Percentiles rank a stretch among this genome's conserved stretches.
phyloP scores from a whole-genome alignment of 2,329 filamentous ascomycete species.

The Tolypocladium paradoxum region DNA sequence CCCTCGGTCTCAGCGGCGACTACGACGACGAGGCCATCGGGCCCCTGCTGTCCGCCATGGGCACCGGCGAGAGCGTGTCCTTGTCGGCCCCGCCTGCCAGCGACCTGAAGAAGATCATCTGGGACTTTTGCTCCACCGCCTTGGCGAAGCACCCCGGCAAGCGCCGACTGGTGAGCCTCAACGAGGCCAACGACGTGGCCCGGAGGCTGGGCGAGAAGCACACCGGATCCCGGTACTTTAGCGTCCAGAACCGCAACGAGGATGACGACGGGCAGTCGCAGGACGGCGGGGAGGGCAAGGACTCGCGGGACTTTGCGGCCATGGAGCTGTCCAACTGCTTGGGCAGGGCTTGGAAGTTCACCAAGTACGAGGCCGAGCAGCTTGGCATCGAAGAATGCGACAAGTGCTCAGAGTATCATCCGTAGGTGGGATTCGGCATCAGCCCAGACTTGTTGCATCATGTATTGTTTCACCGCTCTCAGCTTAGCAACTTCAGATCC shows the following conservation, averaged over 20 bases:
- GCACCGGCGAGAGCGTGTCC: constrained; percentile 8
- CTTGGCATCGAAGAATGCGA: constrained; percentile 5
- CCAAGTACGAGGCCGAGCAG: constrained; percentile 7
- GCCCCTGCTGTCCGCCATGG: constrained; percentile 16
- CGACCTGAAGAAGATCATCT: constrained; percentile 14
- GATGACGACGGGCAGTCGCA: constrained; percentile 13
- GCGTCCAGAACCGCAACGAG: constrained; percentile 16
- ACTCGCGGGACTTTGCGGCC: constrained; percentile 18
- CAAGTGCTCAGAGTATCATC: constrained; percentile 7
- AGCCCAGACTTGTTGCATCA: no score
- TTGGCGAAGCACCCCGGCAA: constrained; percentile 22
- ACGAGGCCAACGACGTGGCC: constrained; percentile 49
- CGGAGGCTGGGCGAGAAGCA: constrained; percentile 42
- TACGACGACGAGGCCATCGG: constrained; percentile 16
- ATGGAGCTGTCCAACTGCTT: constrained; percentile 8
- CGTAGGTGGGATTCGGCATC: background rate
- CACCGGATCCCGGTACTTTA: constrained; percentile 24
- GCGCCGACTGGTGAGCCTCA: constrained; percentile 41
- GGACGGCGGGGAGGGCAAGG: constrained; percentile 10
- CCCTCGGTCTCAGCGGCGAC: constrained; percentile 15
- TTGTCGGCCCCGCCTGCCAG: constrained; percentile 2
- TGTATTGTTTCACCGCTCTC: background rate
- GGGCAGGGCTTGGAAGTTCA: constrained; percentile 10
- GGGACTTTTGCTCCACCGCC: constrained; percentile 22
- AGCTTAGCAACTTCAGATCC: no score